These are phyloP conservation scores for Microbotryum intermedium DNA, from an alignment of 1,284 basidiomycete genomes.

Conservation along the genomic window DNA sequence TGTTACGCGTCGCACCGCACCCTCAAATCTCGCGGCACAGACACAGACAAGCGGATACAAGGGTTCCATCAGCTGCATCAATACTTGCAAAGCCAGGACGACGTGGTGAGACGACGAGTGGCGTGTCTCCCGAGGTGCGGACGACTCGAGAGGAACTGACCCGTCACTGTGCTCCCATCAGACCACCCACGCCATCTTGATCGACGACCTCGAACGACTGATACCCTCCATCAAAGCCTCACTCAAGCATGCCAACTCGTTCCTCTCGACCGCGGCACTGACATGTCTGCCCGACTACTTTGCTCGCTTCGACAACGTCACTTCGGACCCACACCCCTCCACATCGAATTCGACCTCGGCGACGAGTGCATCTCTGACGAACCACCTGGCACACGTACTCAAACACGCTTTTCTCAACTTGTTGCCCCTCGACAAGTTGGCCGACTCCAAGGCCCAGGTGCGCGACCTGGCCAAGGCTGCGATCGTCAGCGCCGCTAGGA, in stretches of 20 bases:
- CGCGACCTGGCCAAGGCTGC: slow-evolving; percentile 66
- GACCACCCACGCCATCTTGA: slow-evolving; percentile 41
- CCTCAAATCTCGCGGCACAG: background rate
- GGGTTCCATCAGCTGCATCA: background rate
- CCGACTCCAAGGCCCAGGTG: slow-evolving; percentile 62
- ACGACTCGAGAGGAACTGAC: too few species aligned
- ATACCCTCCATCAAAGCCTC: slow-evolving; percentile 61
- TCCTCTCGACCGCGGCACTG: slow-evolving; percentile 45
- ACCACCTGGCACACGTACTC: slow-evolving; percentile 45
- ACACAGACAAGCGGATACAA: slow-evolving; percentile 19
- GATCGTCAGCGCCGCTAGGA: slow-evolving; percentile 43
- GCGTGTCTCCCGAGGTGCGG: too few species aligned
- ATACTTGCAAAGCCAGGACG: background rate
- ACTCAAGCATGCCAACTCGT: slow-evolving; percentile 69
- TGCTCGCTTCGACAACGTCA: background rate
- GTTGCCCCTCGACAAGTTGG: slow-evolving; percentile 68
- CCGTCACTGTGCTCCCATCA: too few species aligned
- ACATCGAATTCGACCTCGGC: slow-evolving; percentile 55
- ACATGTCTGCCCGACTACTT: slow-evolving; percentile 34
- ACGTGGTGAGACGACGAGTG: background rate
- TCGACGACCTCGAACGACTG: slow-evolving; percentile 59
- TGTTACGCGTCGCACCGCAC: too few species aligned
- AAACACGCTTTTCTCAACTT: slow-evolving; percentile 59
- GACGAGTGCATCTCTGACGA: slow-evolving; percentile 53
- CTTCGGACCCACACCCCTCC: slow-evolving; percentile 43